These are phyloP conservation scores for Termitomyces sp. DNA, from an alignment of 768 basidiomycete species.

Conservation along the genomic window DNA sequence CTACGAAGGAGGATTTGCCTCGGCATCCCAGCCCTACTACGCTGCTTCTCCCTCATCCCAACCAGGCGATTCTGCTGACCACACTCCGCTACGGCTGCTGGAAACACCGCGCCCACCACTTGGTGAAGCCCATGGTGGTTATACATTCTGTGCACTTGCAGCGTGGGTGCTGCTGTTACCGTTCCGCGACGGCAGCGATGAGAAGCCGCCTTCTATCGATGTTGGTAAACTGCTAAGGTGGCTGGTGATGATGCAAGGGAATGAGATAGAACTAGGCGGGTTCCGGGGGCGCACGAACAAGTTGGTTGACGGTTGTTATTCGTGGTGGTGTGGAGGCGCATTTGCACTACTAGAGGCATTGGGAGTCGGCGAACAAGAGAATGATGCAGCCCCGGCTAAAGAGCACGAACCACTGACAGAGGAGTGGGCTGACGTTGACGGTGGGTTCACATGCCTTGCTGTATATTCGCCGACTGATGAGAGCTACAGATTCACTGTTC, in stretches of 20 bases:
- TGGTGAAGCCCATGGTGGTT: conserved; percentile 97
- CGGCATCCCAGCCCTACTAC: conserved; percentile 70
- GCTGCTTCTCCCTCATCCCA: conserved; percentile 26
- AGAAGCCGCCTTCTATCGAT: conserved; percentile 47
- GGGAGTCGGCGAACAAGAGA: conserved; percentile 34
- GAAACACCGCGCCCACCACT: conserved; percentile 62
- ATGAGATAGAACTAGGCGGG: conserved; percentile 80
- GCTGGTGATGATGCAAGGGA: conserved; percentile 84
- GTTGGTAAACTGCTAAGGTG: conserved; percentile 64
- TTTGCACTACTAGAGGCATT: conserved; percentile 74
- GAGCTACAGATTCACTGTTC: conserved; percentile 39
- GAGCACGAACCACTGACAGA: conserved; percentile 26
- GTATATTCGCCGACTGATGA: background rate
- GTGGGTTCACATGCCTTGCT: conserved; percentile 28
- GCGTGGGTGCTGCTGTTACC: conserved; percentile 78
- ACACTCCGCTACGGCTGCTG: background rate
- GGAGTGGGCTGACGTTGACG: conserved; percentile 73
- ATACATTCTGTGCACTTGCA: conserved; percentile 91
- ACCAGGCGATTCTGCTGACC: background rate
- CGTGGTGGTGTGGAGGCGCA: conserved; percentile 98
- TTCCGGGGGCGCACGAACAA: conserved; percentile 95
- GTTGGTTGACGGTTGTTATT: conserved; percentile 98
- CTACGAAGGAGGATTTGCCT: conserved; percentile 94
- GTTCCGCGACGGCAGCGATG: conserved; percentile 28
- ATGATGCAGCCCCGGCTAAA: conserved; percentile 30